phyloP scores from a whole-genome alignment of 768 basidiomycete species.

The Mycena haematopus region DNA sequence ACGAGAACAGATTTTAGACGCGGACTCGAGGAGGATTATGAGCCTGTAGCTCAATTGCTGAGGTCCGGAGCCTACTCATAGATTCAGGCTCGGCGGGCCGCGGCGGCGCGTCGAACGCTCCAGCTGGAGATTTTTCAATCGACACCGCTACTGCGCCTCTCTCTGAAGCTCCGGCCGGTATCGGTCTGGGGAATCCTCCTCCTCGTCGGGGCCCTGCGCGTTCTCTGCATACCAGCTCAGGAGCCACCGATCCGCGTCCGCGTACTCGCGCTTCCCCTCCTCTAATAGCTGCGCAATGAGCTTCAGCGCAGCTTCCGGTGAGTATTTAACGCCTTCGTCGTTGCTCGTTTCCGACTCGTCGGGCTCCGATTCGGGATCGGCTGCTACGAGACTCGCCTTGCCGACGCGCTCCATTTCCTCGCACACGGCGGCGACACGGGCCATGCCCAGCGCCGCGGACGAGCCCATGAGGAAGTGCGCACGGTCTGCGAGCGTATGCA shows the following conservation, averaged over 20 bases:
- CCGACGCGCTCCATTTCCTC: slow-evolving; percentile 73
- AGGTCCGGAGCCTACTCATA: no score
- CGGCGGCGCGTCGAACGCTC: no score
- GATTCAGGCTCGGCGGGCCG: no score
- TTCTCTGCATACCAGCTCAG: slow-evolving; percentile 33
- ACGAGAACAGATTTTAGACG: no score
- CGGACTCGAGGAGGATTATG: no score
- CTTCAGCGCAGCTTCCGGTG: slow-evolving; percentile 32
- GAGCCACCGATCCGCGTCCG: slow-evolving; percentile 57
- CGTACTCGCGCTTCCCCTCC: slow-evolving; percentile 57
- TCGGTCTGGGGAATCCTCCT: not conserved
- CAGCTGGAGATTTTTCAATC: no score
- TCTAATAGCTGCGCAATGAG: slow-evolving; percentile 53
- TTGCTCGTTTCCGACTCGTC: slow-evolving; percentile 48
- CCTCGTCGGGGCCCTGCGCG: slow-evolving; percentile 13
- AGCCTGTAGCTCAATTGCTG: no score
- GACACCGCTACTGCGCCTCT: not conserved
- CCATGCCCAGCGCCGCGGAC: slow-evolving; percentile 72
- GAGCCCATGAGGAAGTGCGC: slow-evolving; percentile 86
- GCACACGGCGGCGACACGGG: slow-evolving; percentile 67
- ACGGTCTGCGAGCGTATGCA: slow-evolving; percentile 56
- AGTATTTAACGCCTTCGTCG: not conserved
- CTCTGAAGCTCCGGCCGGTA: not conserved
- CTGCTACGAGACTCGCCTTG: slow-evolving; percentile 36
- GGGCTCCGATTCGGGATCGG: slow-evolving; percentile 6